Base-by-base conservation (phyloP, 805 yeast species). In the Metschnikowia koreensis region DNA sequence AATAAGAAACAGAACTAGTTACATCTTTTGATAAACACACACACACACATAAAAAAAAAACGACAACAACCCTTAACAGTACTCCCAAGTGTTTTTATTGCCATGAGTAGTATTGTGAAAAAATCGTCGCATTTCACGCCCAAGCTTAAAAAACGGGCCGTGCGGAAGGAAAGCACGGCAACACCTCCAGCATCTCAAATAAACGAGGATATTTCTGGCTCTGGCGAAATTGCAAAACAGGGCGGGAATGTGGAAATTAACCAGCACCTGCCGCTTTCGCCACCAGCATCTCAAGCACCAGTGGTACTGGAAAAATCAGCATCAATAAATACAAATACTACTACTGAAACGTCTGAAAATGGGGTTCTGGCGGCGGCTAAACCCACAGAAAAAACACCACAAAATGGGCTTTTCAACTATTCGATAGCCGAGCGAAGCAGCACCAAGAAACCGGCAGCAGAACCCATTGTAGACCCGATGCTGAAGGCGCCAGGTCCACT, bases 41-140 rank as follows among this genome's bases (percentile, higher is more conserved):
- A 22, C 22, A 22, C 4, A 22, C 22, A 22, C 22, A 15, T 17
- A 41, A 26, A 26, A 13, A 27, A n/a, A 42, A 34, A 33, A n/a
- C 33, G 31, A 31, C 31, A 12, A 15, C 28, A 43, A 16, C 39
- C 29, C 10, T 27, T 3, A n/a, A n/a, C 26, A 29, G 10, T 6
- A 28, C 27, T 15, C n/a, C 3, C 29, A 39, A 22, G 34, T 10
- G 13, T 12, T 2, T 10, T 31, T 10, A 3, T 31, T 31, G 46
- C 34, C 44, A 76, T 76, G 81, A 76, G 80, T 67, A 72, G 79
- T 68, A 66, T 77, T 26, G 74, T 75, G 46, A 74, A 73, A 67
- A 68, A 68, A 63, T 80, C 83, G 27, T 78, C 86, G 11, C 81
- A 86, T 50, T 86, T 86, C 66, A 74, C 79, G n/a, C 91, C 91